These are phyloP conservation scores for Globisporangium parvum DNA, from an alignment of 352 stramenopile species.

Conservation along the genomic window DNA sequence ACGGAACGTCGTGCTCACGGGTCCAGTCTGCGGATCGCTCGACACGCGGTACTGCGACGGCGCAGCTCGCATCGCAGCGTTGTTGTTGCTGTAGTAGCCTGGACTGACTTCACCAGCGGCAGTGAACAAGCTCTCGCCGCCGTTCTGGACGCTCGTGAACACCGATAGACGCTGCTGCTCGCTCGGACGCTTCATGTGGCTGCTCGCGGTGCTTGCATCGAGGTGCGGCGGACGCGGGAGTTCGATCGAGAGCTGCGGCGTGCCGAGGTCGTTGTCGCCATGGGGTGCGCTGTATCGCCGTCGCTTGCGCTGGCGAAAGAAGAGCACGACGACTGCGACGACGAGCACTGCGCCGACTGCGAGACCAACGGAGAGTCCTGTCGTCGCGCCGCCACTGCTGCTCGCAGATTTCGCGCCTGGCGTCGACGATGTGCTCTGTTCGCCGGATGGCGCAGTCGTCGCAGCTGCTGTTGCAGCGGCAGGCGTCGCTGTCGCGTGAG, in stretches of 20 bases:
- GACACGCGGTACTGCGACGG: conserved; percentile 10
- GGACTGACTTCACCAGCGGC: conserved; percentile 6
- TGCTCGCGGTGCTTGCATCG: background rate
- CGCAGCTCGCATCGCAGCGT: background rate
- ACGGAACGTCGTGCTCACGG: conserved; percentile 9
- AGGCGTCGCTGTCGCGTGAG: background rate
- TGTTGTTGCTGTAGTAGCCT: background rate
- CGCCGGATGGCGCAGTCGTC: background rate
- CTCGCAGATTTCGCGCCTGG: background rate
- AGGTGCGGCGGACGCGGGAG: conserved; percentile 8
- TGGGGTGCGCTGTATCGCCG: conserved; percentile 1
- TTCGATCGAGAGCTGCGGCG: conserved; percentile 18
- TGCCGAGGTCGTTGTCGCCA: conserved; percentile 12
- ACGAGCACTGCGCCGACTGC: conserved; percentile 9
- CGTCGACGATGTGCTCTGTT: conserved; percentile 7
- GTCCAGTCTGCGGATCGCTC: conserved; percentile 8
- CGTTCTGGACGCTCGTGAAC: conserved; percentile 13
- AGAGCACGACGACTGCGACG: conserved; percentile 10
- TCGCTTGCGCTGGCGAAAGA: conserved; percentile 15
- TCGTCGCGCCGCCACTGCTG: background rate
- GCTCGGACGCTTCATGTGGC: background rate
- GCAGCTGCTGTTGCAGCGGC: background rate
- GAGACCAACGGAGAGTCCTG: conserved; percentile 11
- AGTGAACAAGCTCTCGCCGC: conserved; percentile 11
- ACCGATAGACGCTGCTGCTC: conserved; percentile 12